Evolutionary conservation across 1,284 basidiomycete genomes (phyloP).

Genomic region (Exobasidium rhododendri): DNA sequence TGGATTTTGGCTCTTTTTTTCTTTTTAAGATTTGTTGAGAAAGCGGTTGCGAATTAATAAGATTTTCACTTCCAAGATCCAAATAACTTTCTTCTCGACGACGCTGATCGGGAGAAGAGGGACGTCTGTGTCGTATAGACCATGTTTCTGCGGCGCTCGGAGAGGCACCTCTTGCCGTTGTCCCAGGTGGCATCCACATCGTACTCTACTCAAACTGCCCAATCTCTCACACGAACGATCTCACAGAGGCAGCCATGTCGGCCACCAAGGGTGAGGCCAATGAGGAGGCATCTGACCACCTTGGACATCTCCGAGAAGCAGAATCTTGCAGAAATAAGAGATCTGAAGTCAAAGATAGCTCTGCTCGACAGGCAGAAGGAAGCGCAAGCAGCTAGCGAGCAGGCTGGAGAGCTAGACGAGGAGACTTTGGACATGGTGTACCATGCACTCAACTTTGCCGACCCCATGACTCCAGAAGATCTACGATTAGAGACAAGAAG

Average conservation of each 20-base stretch:
- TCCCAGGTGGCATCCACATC: neutral
- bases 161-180: no score
- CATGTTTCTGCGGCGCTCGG: no score
- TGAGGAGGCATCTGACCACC: neutral
- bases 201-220: neutral
- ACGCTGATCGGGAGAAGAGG: no score
- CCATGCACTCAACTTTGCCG: constrained; percentile 1
- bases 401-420: neutral
- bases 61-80: no score
- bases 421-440: constrained; percentile 4
- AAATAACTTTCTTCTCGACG: no score
- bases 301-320: constrained; percentile 6
- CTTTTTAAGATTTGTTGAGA: no score
- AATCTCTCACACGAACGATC: neutral
- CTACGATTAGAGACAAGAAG: neutral
- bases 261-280: no score
- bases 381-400: neutral
- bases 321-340: neutral
- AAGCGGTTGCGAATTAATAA: no score
- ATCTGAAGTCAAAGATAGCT: neutral
- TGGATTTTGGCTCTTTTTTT: no score
- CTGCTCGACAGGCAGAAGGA: neutral
- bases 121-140: no score
- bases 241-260: neutral
- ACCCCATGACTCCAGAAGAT: constrained; percentile 4